These are phyloP conservation scores for Diddensiella santjacobensis DNA, from an alignment of 805 yeast genomes.

Conservation along the genomic window DNA sequence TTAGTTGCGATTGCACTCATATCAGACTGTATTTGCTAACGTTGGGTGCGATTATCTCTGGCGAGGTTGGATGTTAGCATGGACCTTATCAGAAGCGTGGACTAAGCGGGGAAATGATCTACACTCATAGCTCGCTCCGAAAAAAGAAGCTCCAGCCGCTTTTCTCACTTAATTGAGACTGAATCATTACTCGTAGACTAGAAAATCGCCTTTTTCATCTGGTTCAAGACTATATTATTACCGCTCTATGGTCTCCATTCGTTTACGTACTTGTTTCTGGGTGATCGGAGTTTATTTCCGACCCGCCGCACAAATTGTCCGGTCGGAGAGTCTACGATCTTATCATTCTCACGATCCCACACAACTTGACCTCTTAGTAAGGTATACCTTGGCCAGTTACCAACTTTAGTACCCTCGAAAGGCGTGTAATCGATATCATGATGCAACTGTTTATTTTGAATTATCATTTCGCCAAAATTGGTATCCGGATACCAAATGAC, in stretches of 20 bases:
- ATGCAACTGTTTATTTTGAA: slow-evolving; percentile 15
- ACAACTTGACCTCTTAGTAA: slow-evolving; percentile 39
- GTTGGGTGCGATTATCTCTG: neutral
- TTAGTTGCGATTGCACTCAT: neutral
- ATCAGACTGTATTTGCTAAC: too few relatives aligned
- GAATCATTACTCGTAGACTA: too few relatives aligned
- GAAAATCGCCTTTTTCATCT: too few relatives aligned
- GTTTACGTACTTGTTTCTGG: slow-evolving; percentile 6
- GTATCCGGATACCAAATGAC: slow-evolving; percentile 46
- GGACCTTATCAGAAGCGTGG: too few relatives aligned
- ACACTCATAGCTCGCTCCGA: too few relatives aligned
- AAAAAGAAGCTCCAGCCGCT: too few relatives aligned
- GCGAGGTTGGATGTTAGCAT: too few relatives aligned
- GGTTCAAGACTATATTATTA: too few relatives aligned
- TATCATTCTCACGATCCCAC: slow-evolving; percentile 32
- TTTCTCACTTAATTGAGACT: too few relatives aligned
- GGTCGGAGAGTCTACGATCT: slow-evolving; percentile 3
- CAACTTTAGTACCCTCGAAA: slow-evolving; percentile 28
- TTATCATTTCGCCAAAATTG: slow-evolving; percentile 21
- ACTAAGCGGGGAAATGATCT: too few relatives aligned
- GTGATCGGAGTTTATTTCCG: slow-evolving; percentile 10
- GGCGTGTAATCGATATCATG: slow-evolving; percentile 21
- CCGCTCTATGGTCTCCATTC: slow-evolving; percentile 12
- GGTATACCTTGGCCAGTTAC: slow-evolving; percentile 20
- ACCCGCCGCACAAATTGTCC: slow-evolving; percentile 12